Evolutionary conservation across 805 yeast genomes (phyloP), one percentile per base, ranked within the genome.

Genomic region (Torulaspora franciscae): DNA sequence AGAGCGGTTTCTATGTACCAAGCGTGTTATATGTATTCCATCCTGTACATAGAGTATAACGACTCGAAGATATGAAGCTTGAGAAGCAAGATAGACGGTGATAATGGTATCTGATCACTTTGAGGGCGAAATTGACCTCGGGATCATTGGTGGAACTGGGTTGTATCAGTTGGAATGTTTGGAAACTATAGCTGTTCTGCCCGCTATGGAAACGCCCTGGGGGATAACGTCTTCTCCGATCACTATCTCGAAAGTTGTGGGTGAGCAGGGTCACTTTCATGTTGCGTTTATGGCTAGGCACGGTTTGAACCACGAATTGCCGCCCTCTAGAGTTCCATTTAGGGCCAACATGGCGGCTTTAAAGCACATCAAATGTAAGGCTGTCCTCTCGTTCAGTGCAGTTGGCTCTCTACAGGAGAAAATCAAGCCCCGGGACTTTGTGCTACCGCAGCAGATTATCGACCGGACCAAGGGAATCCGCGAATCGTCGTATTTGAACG

Each of bases 101-200:
- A 61, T 59, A 65, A 60, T 62, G 8, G 37, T 48, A 22, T 38
- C 61, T 19, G 55, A 52, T n/a, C 43, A 46, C 24, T 63, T 63
- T 24, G 55, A 53, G 26, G 62, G 60, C 7, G 40, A 56, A 6
- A 85, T 93, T 22, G 75, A 78, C 32, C 74, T 93, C 34, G 98
- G 95, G 28, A 79, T 93, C 55, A 93, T 93, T 64, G 99, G 99
- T 32, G 99, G 99, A 32, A 93, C 99, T 4, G 99, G 99, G n/a
- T 76, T 93, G 25, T 93, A 93, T 72, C 85, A 86, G 47, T 73
- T 93, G 46, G 86, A 83, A 32, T 80, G 86, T 46, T 73, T 93
- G 45, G 76, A 81, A 38, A 95, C 95, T 3, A 95, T 91, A 37
- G 96, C 96, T 11, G 73, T 83, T 55, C 69, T 93, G 33, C 67